These are phyloP conservation scores for Elongisporangium senticosum DNA, from an alignment of 352 stramenopile genomes.

Conservation along the genomic window DNA sequence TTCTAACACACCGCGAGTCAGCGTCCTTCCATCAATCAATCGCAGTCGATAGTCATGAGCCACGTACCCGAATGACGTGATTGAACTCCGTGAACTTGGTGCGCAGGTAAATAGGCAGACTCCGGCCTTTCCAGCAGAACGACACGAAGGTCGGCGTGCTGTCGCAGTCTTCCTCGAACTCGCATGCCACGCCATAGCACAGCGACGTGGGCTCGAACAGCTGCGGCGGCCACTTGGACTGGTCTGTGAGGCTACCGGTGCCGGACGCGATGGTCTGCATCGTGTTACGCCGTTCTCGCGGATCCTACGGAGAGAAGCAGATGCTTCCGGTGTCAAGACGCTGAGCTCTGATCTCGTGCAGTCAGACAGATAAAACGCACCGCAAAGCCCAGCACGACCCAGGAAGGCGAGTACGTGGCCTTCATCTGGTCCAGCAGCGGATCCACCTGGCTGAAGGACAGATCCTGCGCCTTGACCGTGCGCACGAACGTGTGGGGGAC, in stretches of 20 bases:
- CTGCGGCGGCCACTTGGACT: constrained; percentile 63
- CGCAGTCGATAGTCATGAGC: background rate
- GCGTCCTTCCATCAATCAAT: background rate
- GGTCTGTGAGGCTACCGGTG: constrained; percentile 60
- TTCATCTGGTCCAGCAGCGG: constrained; percentile 63
- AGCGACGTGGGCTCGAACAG: constrained; percentile 75
- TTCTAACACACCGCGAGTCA: constrained; percentile 15
- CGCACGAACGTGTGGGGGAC: constrained; percentile 79
- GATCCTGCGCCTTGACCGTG: constrained; percentile 73
- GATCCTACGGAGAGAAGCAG: constrained; percentile 33
- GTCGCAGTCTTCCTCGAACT: constrained; percentile 66
- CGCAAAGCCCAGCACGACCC: constrained; percentile 72
- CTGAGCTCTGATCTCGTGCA: background rate
- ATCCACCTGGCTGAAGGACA: constrained; percentile 76
- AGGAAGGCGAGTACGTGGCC: constrained; percentile 54
- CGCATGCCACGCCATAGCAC: constrained; percentile 74
- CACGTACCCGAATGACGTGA: constrained; percentile 73
- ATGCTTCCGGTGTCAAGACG: background rate
- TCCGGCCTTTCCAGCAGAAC: constrained; percentile 88
- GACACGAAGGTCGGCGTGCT: constrained; percentile 67
- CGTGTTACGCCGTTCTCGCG: constrained; percentile 73
- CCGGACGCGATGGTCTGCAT: constrained; percentile 69
- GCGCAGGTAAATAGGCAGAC: constrained; percentile 75
- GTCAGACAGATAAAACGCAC: constrained; percentile 23
- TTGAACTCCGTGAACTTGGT: constrained; percentile 88